Evolutionary conservation across 1,284 basidiomycete genomes (phyloP).

Genomic region (Exobasidium cylindrosporum): DNA sequence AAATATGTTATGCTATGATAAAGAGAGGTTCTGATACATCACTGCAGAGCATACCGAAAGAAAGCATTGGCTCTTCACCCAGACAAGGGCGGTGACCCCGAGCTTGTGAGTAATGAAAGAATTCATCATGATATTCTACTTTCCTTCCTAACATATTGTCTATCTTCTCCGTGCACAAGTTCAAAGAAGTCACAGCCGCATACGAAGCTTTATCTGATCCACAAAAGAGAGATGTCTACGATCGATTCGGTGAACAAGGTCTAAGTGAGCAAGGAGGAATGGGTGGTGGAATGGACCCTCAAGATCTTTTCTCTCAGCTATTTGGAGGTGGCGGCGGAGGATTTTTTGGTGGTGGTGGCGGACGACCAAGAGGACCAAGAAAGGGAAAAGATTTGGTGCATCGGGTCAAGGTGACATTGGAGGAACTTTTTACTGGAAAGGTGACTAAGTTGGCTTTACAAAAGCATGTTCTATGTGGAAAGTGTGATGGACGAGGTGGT

Average conservation of each 20-base stretch:
- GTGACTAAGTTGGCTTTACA: slow-evolving; percentile 95
- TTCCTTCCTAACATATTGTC: background rate
- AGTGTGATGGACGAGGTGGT: slow-evolving; percentile 93
- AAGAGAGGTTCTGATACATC: background rate
- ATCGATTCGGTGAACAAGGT: slow-evolving; percentile 89
- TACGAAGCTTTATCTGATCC: slow-evolving; percentile 92
- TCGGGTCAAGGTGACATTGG: slow-evolving; percentile 89
- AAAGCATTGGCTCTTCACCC: slow-evolving; percentile 65
- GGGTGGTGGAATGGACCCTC: slow-evolving; percentile 87
- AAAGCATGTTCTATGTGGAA: slow-evolving; percentile 86
- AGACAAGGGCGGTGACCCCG: slow-evolving; percentile 92
- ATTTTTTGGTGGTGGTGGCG: slow-evolving; percentile 65
- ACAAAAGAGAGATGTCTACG: slow-evolving; percentile 71
- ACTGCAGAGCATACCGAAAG: slow-evolving; percentile 40
- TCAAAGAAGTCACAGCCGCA: slow-evolving; percentile 96
- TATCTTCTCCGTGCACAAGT: slow-evolving; percentile 58
- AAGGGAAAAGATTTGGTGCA: slow-evolving; percentile 98
- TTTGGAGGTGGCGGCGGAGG: slow-evolving; percentile 70
- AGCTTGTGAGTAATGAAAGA: slow-evolving; percentile 57
- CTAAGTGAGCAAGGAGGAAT: slow-evolving; percentile 66
- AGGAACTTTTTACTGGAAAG: slow-evolving; percentile 98
- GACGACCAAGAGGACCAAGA: slow-evolving; percentile 72
- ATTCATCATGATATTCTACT: background rate
- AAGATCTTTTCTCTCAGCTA: slow-evolving; percentile 96
- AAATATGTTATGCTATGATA: background rate